phyloP scores from a whole-genome alignment of 1,139 yeast species.

The Suhomyces bokatorum region DNA sequence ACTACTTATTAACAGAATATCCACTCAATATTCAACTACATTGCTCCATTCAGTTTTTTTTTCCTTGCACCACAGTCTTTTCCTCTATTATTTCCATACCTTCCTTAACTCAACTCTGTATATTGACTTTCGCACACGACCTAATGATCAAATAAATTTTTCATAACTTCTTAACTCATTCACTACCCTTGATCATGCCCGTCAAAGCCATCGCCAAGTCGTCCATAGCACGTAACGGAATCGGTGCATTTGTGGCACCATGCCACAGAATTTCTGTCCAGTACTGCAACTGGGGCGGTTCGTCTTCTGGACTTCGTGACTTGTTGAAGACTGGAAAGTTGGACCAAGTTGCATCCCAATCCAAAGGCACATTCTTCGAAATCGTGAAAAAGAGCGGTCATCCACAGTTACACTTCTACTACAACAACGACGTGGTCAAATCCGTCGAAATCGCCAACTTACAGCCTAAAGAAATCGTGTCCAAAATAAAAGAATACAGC shows the following conservation, averaged over 20 bases:
- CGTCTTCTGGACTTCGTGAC: conserved; percentile 80
- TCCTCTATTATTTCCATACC: no score
- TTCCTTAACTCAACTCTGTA: not conserved
- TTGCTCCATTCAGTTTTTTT: no score
- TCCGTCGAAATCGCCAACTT: conserved; percentile 55
- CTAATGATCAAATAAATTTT: conserved; percentile 12
- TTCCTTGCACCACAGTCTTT: no score
- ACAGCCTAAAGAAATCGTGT: conserved; percentile 59
- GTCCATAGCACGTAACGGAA: conserved; percentile 72
- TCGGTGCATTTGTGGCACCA: conserved; percentile 74
- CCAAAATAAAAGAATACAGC: conserved; percentile 56
- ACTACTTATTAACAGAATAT: no score
- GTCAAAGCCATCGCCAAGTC: conserved; percentile 53
- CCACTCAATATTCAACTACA: no score
- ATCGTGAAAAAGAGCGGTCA: conserved; percentile 75
- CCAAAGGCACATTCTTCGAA: conserved; percentile 72
- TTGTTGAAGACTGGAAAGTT: conserved; percentile 59
- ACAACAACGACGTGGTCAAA: conserved; percentile 21
- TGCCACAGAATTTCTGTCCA: conserved; percentile 73
- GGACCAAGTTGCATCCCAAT: conserved; percentile 53
- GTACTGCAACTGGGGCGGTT: conserved; percentile 95
- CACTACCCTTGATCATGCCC: conserved; percentile 32
- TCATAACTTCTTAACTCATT: not conserved
- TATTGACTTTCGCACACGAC: conserved; percentile 7
- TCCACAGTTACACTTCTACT: conserved; percentile 55